Conservation (phyloP, 2,329 filamentous ascomycete species). For the Penicillium sp. region DNA sequence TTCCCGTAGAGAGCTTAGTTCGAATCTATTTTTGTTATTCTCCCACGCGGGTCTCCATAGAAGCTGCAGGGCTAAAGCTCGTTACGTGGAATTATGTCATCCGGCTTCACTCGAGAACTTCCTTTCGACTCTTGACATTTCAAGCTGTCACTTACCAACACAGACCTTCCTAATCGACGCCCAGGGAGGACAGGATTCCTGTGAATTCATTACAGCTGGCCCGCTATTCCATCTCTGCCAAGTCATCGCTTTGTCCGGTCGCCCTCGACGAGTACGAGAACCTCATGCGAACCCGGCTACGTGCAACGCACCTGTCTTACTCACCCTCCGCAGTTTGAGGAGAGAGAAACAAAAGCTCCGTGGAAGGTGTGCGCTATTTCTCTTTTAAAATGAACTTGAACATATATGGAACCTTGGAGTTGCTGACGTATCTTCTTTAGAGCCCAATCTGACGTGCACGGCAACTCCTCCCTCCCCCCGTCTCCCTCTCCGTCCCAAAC, state of each 20-base stretch:
- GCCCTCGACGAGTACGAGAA: constrained; percentile 3
- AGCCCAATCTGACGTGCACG: constrained; percentile 25
- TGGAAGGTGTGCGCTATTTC: constrained; percentile 18
- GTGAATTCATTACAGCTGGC: constrained; percentile 11
- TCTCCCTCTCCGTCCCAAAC: constrained; percentile 21
- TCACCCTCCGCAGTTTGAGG: constrained; percentile 17
- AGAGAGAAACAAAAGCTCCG: constrained; percentile 19
- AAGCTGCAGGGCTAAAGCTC: constrained; percentile 16
- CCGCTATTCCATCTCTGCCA: neutral
- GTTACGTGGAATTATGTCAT: constrained; percentile 31
- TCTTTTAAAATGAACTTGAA: neutral
- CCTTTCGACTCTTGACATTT: constrained; percentile 5
- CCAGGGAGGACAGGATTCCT: neutral
- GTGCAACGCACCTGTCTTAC: constrained; percentile 25
- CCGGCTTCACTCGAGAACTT: constrained; percentile 8
- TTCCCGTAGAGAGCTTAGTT: neutral
- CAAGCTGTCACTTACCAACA: neutral
- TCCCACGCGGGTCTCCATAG: constrained; percentile 5
- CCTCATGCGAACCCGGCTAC: constrained; percentile 30
- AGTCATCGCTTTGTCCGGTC: constrained; percentile 3
- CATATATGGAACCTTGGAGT: constrained; percentile 4
- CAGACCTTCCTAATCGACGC: neutral
- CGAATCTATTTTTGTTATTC: constrained; percentile 4
- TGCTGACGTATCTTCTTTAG: constrained; percentile 28
- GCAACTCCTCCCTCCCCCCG: constrained; percentile 18